Conservation (phyloP, 2,329 filamentous ascomycete species). For the Dactylellina cionopaga region DNA sequence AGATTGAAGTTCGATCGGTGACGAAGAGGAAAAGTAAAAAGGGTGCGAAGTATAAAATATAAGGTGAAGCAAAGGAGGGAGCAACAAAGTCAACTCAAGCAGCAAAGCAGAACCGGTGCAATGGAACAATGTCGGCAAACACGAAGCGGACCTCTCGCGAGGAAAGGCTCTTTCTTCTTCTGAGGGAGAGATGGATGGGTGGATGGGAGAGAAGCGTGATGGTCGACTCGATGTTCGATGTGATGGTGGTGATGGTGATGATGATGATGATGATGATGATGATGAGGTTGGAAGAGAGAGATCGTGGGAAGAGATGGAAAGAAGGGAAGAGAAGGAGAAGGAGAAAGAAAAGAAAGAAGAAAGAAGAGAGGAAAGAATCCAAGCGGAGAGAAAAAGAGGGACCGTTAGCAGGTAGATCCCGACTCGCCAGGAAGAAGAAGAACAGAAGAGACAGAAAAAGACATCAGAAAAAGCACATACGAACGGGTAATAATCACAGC, state of each 20-base stretch:
- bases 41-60: neutral
- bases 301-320: neutral
- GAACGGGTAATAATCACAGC: conserved; percentile 53
- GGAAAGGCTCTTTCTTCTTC: too few species aligned
- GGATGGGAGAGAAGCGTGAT: neutral
- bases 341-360: conserved; percentile 2
- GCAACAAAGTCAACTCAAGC: too few species aligned
- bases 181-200: neutral
- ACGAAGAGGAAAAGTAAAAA: neutral
- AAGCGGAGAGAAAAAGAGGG: conserved; percentile 20
- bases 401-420: conserved; percentile 46
- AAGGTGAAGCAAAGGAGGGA: neutral
- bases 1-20: neutral
- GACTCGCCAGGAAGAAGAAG: conserved; percentile 18
- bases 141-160: conserved; percentile 14
- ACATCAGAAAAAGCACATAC: conserved; percentile 45
- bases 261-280: conserved; percentile 14
- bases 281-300: neutral
- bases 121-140: conserved; percentile 5
- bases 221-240: conserved; percentile 6
- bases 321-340: conserved; percentile 1
- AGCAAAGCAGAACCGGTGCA: neutral
- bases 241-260: conserved; percentile 25
- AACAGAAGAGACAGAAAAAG: conserved; percentile 1
- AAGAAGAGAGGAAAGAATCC: neutral